Percentiles rank a stretch among this genome's conserved stretches.
phyloP scores from a whole-genome alignment of 2,329 filamentous ascomycete species.

The Colletotrichum liriopes region DNA sequence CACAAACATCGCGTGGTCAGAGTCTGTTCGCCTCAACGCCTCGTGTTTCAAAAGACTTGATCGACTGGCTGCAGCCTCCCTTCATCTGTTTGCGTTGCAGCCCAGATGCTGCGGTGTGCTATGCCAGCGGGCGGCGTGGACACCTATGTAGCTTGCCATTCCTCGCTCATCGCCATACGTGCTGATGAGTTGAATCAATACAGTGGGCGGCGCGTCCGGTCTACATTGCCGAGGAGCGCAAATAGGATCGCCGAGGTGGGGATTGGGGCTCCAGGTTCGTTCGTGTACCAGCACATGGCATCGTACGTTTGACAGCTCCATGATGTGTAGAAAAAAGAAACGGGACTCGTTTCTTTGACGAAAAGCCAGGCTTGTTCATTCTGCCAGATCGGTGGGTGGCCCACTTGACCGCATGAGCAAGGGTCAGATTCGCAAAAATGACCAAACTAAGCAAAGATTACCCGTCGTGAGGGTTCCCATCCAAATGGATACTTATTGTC shows the following conservation, averaged over 20 bases:
- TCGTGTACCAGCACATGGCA: constrained; percentile 39
- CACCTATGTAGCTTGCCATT: constrained; percentile 2
- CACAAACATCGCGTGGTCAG: constrained; percentile 36
- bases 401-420: constrained; percentile 36
- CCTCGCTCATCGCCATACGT: constrained; percentile 12
- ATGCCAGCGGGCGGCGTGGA: constrained; percentile 24
- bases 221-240: constrained; percentile 17
- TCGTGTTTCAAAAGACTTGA: constrained; percentile 42
- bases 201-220: constrained; percentile 33
- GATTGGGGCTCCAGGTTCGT: constrained; percentile 17
- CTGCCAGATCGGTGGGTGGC: constrained; percentile 42
- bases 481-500: constrained; percentile 30
- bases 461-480: constrained; percentile 34
- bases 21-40: constrained; percentile 42
- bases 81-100: constrained; percentile 37
- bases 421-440: constrained; percentile 40
- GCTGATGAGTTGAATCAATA: constrained; percentile 12
- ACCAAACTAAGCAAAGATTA: constrained; percentile 42
- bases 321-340: constrained; percentile 38
- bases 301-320: constrained; percentile 41
- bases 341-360: constrained; percentile 38
- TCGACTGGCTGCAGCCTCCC: constrained; percentile 38
- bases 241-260: constrained; percentile 31
- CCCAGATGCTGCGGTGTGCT: constrained; percentile 18
- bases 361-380: constrained; percentile 37